These are phyloP conservation scores for Hortiboletus flavorubellus DNA, from an alignment of 768 basidiomycete genomes.

Conservation along the genomic window DNA sequence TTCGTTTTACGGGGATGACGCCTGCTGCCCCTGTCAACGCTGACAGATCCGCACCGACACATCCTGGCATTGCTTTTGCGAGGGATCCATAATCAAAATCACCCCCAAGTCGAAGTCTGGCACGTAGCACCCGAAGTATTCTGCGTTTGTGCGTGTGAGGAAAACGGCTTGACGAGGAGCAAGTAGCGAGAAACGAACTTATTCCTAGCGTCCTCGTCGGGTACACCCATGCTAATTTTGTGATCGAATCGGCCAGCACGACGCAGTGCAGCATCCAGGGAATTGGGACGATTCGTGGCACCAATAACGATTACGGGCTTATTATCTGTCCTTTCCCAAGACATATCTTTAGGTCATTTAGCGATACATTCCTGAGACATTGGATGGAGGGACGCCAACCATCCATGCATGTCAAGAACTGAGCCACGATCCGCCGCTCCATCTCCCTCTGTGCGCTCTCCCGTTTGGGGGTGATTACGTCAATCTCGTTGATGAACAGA, in stretches of 20 bases:
- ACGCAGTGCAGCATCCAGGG: constrained; percentile 88
- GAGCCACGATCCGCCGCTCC: constrained; percentile 96
- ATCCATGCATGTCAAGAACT: constrained; percentile 98
- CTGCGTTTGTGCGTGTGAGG: constrained; percentile 37
- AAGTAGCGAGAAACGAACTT: constrained; percentile 52
- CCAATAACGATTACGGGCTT: constrained; percentile 94
- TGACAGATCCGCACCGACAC: constrained; percentile 92
- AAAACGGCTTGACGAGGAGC: not conserved
- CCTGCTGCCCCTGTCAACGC: constrained; percentile 92
- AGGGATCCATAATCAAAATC: constrained; percentile 83
- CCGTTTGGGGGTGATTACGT: constrained; percentile 95
- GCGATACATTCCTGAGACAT: not conserved
- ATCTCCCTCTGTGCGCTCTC: constrained; percentile 98
- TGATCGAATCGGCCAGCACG: constrained; percentile 95
- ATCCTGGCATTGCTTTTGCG: constrained; percentile 94
- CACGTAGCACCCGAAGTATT: constrained; percentile 82
- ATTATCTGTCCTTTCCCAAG: constrained; percentile 92
- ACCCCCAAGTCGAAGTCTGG: constrained; percentile 80
- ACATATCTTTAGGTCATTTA: constrained; percentile 65
- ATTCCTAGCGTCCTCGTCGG: constrained; percentile 84
- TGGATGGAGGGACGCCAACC: constrained; percentile 49
- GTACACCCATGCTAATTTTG: constrained; percentile 97
- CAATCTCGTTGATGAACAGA: constrained; percentile 96
- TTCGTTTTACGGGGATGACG: constrained; percentile 93
- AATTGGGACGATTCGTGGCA: constrained; percentile 94